Evolutionary conservation across 2,329 filamentous ascomycete genomes (phyloP).

Genomic region (Fusarium sp.): DNA sequence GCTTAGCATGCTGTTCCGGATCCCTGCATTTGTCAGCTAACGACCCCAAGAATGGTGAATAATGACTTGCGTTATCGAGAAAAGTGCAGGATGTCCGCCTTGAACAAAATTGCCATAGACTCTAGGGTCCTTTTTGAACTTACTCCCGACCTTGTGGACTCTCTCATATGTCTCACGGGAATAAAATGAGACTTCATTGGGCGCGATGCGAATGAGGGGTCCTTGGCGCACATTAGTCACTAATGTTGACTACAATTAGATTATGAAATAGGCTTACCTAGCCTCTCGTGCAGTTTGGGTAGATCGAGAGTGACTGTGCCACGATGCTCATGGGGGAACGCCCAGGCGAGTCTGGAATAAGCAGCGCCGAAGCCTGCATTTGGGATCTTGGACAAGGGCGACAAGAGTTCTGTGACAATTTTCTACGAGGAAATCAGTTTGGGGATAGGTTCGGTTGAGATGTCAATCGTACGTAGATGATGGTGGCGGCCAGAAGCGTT

Average conservation of each 20-base stretch:
- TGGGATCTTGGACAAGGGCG: conserved; percentile 38
- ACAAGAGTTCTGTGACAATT: conserved; percentile 8
- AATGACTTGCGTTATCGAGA: conserved; percentile 46
- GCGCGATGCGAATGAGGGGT: conserved; percentile 41
- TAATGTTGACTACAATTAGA: background rate
- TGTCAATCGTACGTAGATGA: background rate
- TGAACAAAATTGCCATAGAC: conserved; percentile 50
- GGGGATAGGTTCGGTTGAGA: background rate
- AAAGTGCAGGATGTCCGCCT: conserved; percentile 48
- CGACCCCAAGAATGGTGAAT: too few relatives aligned
- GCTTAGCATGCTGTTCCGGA: conserved; percentile 47
- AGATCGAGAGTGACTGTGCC: conserved; percentile 43
- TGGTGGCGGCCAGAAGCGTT: background rate
- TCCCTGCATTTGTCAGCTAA: conserved; percentile 35
- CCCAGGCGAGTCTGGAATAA: conserved; percentile 45
- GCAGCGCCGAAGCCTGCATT: conserved; percentile 36
- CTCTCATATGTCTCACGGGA: conserved; percentile 46
- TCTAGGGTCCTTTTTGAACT: conserved; percentile 46
- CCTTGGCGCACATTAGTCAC: conserved; percentile 17
- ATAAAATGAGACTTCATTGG: conserved; percentile 48
- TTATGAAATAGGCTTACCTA: conserved; percentile 16
- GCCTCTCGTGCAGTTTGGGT: conserved; percentile 42
- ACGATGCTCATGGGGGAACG: conserved; percentile 40
- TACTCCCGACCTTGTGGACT: conserved; percentile 46
- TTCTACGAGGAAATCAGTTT: background rate